Conservation (phyloP, 2,329 filamentous ascomycete species). For the Phaeophleospora eucalypticola region DNA sequence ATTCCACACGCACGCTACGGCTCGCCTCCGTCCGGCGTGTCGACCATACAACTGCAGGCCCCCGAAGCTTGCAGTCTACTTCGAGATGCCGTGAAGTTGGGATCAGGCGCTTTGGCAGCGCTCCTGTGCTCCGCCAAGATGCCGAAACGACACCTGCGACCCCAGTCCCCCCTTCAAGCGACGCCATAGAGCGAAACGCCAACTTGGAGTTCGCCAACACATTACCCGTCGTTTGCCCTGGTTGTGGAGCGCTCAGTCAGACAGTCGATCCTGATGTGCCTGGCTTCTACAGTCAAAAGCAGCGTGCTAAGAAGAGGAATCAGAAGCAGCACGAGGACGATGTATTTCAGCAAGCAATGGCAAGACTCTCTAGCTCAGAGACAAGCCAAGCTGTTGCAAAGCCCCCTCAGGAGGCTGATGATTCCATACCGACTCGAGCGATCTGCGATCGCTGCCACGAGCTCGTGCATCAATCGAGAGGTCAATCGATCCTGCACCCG, state of each 20-base stretch:
- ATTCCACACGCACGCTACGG: background rate
- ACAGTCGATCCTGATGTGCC: constrained; percentile 51
- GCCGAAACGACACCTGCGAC: background rate
- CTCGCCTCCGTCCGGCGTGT: background rate
- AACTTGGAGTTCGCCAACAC: constrained; percentile 12
- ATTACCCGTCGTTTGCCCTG: constrained; percentile 48
- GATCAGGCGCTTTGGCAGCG: constrained; percentile 12
- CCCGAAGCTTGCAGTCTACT: background rate
- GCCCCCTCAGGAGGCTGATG: background rate
- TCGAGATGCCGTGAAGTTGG: background rate
- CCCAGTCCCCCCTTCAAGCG: background rate
- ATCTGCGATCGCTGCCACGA: constrained; percentile 85
- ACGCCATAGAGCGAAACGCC: background rate
- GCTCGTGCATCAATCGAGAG: constrained; percentile 69
- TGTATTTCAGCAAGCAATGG: constrained; percentile 33
- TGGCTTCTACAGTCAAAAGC: constrained; percentile 55
- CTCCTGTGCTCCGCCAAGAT: constrained; percentile 1
- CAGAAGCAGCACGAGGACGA: constrained; percentile 34
- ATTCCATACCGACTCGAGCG: constrained; percentile 1
- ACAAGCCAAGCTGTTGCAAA: background rate
- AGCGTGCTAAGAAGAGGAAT: constrained; percentile 28
- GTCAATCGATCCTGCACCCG: constrained; percentile 72
- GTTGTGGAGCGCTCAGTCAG: constrained; percentile 60
- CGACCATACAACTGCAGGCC: background rate
- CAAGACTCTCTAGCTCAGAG: constrained; percentile 11